These are phyloP conservation scores for Beauveria rudraprayagi DNA, from an alignment of 2,329 filamentous ascomycete species.

Conservation along the genomic window DNA sequence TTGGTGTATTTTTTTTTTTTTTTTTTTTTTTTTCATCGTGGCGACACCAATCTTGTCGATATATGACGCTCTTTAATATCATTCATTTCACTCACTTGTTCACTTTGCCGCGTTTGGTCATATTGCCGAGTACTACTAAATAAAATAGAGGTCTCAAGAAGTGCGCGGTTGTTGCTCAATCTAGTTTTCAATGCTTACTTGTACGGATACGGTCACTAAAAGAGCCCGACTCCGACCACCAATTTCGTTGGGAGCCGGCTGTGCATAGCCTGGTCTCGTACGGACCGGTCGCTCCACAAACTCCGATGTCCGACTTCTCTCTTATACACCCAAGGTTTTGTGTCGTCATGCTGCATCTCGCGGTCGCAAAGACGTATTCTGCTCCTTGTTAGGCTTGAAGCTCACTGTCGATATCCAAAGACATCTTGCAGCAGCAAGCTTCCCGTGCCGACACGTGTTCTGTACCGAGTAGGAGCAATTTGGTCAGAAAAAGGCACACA, in stretches of 20 bases:
- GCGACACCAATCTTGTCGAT: neutral
- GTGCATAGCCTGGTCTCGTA: neutral
- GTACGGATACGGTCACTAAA: neutral
- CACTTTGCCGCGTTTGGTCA: neutral
- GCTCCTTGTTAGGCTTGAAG: neutral
- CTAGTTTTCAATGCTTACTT: too few relatives aligned
- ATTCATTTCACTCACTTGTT: neutral
- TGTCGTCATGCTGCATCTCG: neutral
- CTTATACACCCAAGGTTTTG: neutral
- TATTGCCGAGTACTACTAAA: neutral
- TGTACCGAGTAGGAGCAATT: too few relatives aligned
- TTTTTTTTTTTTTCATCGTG: neutral
- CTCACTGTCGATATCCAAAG: neutral
- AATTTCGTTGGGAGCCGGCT: neutral
- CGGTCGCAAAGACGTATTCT: neutral
- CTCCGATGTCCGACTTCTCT: neutral
- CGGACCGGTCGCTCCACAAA: slow-evolving; percentile 2
- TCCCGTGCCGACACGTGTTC: neutral
- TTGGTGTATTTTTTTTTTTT: neutral
- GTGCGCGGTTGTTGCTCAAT: neutral
- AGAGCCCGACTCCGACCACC: neutral
- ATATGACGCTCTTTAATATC: neutral
- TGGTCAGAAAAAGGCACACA: too few relatives aligned
- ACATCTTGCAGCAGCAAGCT: neutral
- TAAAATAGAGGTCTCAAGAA: too few relatives aligned